Percentiles rank a stretch among this genome's conserved stretches.
These are phyloP conservation scores for Suillus tomentosus DNA, from an alignment of 768 basidiomycete species.

Conservation along the genomic window DNA sequence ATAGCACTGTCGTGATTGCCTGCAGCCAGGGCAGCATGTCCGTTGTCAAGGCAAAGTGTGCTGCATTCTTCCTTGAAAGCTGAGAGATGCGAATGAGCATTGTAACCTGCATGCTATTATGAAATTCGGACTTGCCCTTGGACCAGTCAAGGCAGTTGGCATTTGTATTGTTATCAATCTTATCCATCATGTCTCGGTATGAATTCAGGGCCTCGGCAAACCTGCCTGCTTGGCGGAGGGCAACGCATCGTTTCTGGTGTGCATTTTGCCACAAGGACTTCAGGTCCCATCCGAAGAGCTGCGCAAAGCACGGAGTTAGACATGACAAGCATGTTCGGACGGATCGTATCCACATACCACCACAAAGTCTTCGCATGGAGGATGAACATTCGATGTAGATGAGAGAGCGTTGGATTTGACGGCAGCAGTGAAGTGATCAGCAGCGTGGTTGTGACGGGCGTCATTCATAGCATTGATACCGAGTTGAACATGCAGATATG, in stretches of 20 bases:
- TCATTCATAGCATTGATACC: neutral
- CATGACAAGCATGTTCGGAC: neutral
- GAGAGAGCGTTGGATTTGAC: neutral
- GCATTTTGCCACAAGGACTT: neutral
- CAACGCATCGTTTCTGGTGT: neutral
- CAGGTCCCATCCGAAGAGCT: conserved; percentile 1
- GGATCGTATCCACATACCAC: neutral
- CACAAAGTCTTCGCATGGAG: neutral
- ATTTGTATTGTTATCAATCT: neutral
- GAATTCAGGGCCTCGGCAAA: neutral
- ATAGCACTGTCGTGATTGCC: neutral
- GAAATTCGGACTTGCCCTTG: neutral
- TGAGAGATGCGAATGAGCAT: neutral
- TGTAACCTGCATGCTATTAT: neutral
- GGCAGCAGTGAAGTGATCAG: neutral
- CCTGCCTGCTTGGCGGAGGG: neutral
- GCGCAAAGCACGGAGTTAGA: neutral
- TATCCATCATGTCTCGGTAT: neutral
- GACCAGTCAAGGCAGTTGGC: neutral
- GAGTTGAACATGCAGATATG: neutral
- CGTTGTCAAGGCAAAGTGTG: neutral
- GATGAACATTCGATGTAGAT: neutral
- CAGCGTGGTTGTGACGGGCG: neutral
- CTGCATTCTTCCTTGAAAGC: neutral
- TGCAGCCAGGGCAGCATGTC: neutral